These are phyloP conservation scores for Antitrichia curtipendula DNA, from an alignment of 225 moss, liverwort and hornwort genomes.

Conservation along the genomic window DNA sequence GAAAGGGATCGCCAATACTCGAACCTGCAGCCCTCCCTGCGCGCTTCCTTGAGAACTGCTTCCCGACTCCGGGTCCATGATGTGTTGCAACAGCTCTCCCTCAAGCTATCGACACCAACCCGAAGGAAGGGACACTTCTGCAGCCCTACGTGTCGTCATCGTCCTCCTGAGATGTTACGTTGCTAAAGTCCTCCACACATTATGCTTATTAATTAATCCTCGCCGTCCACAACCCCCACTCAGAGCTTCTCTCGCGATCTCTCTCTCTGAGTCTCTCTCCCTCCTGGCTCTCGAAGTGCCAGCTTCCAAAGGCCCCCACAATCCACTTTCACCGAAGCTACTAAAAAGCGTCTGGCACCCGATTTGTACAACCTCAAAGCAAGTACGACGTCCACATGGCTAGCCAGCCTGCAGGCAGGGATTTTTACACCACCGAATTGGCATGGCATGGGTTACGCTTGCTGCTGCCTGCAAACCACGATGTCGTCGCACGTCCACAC, in stretches of 20 bases:
- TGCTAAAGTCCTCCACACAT: background rate
- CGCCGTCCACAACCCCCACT: background rate
- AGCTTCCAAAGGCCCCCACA: background rate
- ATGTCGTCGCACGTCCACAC: background rate
- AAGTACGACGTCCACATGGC: background rate
- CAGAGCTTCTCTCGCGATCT: background rate
- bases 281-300: background rate
- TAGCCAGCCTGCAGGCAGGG: background rate
- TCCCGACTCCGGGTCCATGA: conserved; percentile 27
- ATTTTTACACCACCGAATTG: background rate
- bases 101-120: background rate
- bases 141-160: background rate
- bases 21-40: conserved; percentile 4
- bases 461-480: background rate
- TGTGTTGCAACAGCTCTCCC: background rate
- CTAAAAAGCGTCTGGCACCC: background rate
- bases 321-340: background rate
- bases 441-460: background rate
- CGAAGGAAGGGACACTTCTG: background rate
- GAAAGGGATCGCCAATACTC: background rate
- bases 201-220: background rate
- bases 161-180: background rate
- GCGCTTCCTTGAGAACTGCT: background rate
- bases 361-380: background rate
- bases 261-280: background rate